These are phyloP conservation scores for Candida nitratophila DNA, from an alignment of 805 yeast species.

Conservation along the genomic window DNA sequence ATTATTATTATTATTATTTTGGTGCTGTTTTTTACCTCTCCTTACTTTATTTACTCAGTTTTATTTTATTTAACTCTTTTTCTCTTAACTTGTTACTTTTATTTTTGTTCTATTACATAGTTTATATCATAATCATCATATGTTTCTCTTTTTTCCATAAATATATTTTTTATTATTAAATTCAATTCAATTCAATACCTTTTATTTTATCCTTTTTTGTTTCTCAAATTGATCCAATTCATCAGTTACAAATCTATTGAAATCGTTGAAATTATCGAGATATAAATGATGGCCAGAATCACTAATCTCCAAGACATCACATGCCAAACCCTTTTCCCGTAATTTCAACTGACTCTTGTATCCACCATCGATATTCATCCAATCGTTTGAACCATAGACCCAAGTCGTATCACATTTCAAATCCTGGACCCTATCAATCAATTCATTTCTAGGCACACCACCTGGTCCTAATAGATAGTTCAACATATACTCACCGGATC, in stretches of 20 bases:
- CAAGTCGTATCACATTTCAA: conserved; percentile 61
- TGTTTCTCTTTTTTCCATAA: no score
- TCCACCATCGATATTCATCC: conserved; percentile 55
- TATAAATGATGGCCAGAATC: conserved; percentile 77
- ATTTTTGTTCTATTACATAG: no score
- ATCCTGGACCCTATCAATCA: conserved; percentile 43
- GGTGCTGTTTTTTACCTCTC: no score
- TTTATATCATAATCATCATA: no score
- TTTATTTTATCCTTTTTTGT: conserved; percentile 1
- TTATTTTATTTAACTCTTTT: no score
- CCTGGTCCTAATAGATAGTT: conserved; percentile 85
- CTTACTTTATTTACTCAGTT: no score
- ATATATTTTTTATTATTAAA: no score
- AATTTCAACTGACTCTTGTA: conserved; percentile 30
- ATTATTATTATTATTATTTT: no score
- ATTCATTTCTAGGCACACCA: conserved; percentile 74
- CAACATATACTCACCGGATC: conserved; percentile 91
- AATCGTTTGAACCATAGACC: conserved; percentile 77
- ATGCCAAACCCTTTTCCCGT: conserved; percentile 17
- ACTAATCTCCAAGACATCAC: conserved; percentile 28
- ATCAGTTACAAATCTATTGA: conserved; percentile 41
- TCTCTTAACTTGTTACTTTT: no score
- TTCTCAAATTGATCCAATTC: conserved; percentile 43
- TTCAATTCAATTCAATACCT: no score
- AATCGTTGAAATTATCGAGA: conserved; percentile 52